Evolutionary conservation across 2,329 filamentous ascomycete genomes (phyloP).

Genomic region (Coniosporium tulheliwenetii): DNA sequence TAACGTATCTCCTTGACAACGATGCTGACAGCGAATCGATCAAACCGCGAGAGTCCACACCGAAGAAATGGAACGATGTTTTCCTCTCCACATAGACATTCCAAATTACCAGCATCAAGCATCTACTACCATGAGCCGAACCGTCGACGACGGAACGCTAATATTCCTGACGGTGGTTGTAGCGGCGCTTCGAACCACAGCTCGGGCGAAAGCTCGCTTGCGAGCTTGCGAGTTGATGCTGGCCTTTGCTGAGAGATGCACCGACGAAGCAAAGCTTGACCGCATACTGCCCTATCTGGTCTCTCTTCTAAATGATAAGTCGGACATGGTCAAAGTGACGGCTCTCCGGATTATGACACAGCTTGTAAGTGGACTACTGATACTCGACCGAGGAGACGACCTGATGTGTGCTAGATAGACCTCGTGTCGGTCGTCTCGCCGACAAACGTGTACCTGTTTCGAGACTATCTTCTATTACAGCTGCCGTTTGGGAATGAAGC

Average conservation of each 20-base stretch:
- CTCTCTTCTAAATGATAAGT: conserved; percentile 63
- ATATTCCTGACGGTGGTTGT: conserved; percentile 84
- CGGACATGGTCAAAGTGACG: conserved; percentile 71
- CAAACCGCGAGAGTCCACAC: conserved; percentile 22
- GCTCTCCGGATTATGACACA: conserved; percentile 80
- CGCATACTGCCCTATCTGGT: conserved; percentile 84
- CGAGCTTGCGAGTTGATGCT: conserved; percentile 83
- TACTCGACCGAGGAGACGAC: conserved; percentile 2
- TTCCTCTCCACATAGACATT: conserved; percentile 73
- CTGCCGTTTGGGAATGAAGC: conserved; percentile 24
- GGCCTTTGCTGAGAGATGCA: conserved; percentile 79
- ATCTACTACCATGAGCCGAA: conserved; percentile 42
- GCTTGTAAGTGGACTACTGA: conserved; percentile 29
- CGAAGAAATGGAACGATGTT: conserved; percentile 40
- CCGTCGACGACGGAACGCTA: conserved; percentile 74
- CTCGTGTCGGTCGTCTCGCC: conserved; percentile 78
- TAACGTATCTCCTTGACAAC: conserved; percentile 82
- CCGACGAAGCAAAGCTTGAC: conserved; percentile 91
- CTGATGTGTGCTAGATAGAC: conserved; percentile 35
- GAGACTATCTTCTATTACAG: conserved; percentile 47
- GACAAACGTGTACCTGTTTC: conserved; percentile 51
- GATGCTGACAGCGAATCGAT: conserved; percentile 31
- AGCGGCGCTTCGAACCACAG: conserved; percentile 77
- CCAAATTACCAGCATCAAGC: conserved; percentile 67
- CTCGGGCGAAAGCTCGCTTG: conserved; percentile 71